Percentiles rank a stretch among this genome's conserved stretches.
phyloP scores from a whole-genome alignment of 1,284 basidiomycete genomes.

The Somion occarium region DNA sequence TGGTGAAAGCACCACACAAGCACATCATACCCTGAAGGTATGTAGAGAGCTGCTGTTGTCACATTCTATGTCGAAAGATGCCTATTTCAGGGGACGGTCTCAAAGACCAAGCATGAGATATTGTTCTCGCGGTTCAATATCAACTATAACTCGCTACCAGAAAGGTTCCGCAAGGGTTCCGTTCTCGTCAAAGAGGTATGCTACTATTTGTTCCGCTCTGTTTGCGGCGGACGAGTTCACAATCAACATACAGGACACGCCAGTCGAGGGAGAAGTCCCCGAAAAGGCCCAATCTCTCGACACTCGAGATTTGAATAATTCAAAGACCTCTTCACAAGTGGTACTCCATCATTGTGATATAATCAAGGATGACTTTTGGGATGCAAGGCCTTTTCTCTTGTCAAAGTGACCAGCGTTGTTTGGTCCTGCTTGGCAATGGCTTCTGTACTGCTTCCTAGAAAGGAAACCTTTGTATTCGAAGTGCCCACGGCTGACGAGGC shows the following conservation, averaged over 20 bases:
- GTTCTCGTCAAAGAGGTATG: slow-evolving; percentile 62
- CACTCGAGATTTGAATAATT: too few species aligned
- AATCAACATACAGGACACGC: too few species aligned
- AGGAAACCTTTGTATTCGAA: background rate
- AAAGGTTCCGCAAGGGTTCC: slow-evolving; percentile 84
- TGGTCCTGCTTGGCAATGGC: background rate
- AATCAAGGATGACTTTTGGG: slow-evolving; percentile 81
- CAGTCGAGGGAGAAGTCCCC: too few species aligned
- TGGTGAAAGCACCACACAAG: slow-evolving; percentile 72
- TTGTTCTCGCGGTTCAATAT: slow-evolving; percentile 78
- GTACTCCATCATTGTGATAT: slow-evolving; percentile 77
- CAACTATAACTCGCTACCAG: slow-evolving; percentile 82
- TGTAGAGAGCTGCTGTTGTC: too few species aligned
- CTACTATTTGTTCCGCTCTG: too few species aligned
- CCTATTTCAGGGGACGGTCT: slow-evolving; percentile 70
- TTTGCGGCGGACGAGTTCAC: too few species aligned
- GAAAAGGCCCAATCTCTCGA: too few species aligned
- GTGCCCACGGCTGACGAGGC: background rate
- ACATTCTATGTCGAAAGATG: background rate
- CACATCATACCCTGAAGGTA: slow-evolving; percentile 76
- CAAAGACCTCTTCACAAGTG: slow-evolving; percentile 32
- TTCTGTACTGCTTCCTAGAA: background rate
- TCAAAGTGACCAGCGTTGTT: slow-evolving; percentile 13
- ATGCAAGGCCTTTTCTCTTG: slow-evolving; percentile 43
- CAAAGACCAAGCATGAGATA: slow-evolving; percentile 89